Percentiles rank a stretch among this genome's conserved stretches.
Evolutionary conservation across 257 asterid species (phyloP).

Genomic region (Solanum bulbocastanum): DNA sequence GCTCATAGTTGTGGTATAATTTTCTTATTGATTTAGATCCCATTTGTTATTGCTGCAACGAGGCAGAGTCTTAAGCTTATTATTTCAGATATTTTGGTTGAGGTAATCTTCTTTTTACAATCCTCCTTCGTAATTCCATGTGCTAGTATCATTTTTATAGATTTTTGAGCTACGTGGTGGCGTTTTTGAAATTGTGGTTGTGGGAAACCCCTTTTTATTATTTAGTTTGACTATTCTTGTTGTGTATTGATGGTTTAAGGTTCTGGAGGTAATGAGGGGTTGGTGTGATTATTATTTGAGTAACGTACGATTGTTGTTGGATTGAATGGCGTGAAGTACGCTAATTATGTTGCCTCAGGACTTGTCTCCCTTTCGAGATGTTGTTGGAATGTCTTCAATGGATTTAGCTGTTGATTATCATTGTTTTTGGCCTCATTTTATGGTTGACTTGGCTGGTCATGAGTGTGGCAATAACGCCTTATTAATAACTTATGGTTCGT

Average conservation of each 20-base stretch:
- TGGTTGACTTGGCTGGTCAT: background rate
- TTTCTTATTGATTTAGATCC: too few relatives aligned
- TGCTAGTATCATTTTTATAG: background rate
- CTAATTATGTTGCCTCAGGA: background rate
- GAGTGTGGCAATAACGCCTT: background rate
- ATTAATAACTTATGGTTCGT: background rate
- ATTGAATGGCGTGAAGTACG: background rate
- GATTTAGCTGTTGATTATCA: background rate
- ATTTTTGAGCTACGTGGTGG: background rate
- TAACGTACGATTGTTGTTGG: background rate
- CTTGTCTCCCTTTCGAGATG: background rate
- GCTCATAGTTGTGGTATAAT: background rate
- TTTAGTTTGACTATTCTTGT: background rate
- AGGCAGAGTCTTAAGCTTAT: background rate
- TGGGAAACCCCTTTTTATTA: background rate
- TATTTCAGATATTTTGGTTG: background rate
- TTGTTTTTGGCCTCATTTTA: background rate
- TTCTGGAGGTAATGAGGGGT: background rate
- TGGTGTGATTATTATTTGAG: background rate
- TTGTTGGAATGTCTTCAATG: background rate
- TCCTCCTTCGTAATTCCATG: background rate
- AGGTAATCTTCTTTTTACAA: background rate
- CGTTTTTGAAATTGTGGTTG: background rate
- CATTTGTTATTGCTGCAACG: background rate
- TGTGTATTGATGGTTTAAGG: background rate